Conservation (phyloP, 345 rosid genomes). For the Turritis glabra region DNA sequence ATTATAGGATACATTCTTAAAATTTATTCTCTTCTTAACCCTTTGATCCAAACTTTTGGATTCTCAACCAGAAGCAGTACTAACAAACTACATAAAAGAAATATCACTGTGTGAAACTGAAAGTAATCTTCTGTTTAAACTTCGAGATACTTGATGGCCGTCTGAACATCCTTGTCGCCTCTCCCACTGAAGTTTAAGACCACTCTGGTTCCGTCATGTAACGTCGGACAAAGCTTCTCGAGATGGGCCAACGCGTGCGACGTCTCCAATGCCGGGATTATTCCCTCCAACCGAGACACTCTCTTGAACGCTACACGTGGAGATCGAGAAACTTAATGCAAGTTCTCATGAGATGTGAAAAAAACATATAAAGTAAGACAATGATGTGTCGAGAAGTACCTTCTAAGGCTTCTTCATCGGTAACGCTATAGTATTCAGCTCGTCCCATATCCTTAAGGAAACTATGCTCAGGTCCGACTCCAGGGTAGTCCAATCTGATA, state of each 20-base stretch:
- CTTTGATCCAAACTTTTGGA: background rate
- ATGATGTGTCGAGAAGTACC: constrained; percentile 42
- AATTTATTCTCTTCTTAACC: background rate
- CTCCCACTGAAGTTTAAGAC: constrained; percentile 93
- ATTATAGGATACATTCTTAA: constrained; percentile 11
- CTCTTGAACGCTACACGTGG: constrained; percentile 75
- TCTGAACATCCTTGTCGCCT: constrained; percentile 95
- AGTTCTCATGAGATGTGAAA: background rate
- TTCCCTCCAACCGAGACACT: constrained; percentile 79
- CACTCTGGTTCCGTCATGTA: constrained; percentile 61
- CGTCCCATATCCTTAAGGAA: constrained; percentile 85
- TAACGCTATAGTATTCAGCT: constrained; percentile 77
- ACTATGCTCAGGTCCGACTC: constrained; percentile 99
- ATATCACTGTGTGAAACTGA: background rate
- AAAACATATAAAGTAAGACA: background rate
- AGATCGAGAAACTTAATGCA: background rate
- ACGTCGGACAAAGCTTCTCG: constrained; percentile 88
- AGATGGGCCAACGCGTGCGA: constrained; percentile 84
- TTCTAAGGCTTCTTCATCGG: constrained; percentile 91
- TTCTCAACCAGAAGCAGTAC: background rate
- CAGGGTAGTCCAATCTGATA: constrained; percentile 91
- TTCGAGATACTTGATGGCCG: constrained; percentile 71
- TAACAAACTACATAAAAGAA: constrained; percentile 1
- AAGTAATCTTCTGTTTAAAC: constrained; percentile 36
- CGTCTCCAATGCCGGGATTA: constrained; percentile 91